Base-by-base conservation (phyloP, 1,139 yeast genomes). In the Geotrichum klebahnii region DNA sequence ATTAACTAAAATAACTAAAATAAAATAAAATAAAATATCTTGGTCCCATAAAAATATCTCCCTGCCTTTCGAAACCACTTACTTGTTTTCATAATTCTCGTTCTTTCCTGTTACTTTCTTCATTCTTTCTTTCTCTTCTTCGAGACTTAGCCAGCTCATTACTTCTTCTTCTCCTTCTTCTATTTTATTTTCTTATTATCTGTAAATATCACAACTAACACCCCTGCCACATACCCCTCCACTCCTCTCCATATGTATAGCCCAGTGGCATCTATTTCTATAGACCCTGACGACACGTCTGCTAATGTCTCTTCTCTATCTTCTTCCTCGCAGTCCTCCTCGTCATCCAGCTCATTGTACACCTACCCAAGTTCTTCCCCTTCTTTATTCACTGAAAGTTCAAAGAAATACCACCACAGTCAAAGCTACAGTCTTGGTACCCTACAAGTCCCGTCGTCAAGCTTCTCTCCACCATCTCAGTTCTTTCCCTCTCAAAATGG, bases 201-300 rank as follows among this genome's bases (percentile, higher is more conserved):
- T n/a, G n/a, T n/a, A n/a, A n/a, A n/a, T n/a, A n/a, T n/a, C n/a
- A n/a, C n/a, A n/a, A n/a, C n/a, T n/a, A n/a, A n/a, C n/a, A n/a
- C n/a, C n/a, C n/a, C n/a, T n/a, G n/a, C n/a, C n/a, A n/a, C n/a
- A n/a, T n/a, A n/a, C n/a, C n/a, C n/a, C n/a, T n/a, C n/a, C n/a
- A n/a, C n/a, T n/a, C n/a, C 28, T 9, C 22, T 24, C 36, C 17
- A 24, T 29, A 29, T 40, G 44, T 17, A 40, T 31, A 29, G 34
- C 20, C 26, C 35, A 12, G n/a, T n/a, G n/a, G 34, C 32, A 24
- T 16, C 44, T 16, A 12, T 12, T 5, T 10, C 36, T 12, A 2
- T 40, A 17, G 17, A 28, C 32, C 16, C 48, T 29, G 37, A 36
- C 36, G 36, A 44, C 36, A 31, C 28, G 29, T 36, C 42, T 12